Conservation (phyloP, 148 eudicot genomes). For the Dysphania ambrosioides region DNA sequence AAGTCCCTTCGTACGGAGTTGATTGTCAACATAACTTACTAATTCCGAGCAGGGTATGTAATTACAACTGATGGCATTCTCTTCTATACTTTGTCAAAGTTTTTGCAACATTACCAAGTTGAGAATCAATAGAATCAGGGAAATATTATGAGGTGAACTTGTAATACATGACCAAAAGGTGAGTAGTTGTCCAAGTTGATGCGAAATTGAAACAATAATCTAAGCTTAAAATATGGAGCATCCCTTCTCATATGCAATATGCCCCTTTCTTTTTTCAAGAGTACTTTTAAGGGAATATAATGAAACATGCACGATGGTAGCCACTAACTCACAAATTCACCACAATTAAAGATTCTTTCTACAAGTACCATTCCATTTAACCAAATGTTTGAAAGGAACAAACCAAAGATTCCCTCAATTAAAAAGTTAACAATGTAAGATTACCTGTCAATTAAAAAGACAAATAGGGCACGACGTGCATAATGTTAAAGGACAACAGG, state of each 20-base stretch:
- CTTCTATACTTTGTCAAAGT: no score
- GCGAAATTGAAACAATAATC: slow-evolving; percentile 1
- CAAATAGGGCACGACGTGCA: neutral
- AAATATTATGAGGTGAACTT: neutral
- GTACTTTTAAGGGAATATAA: neutral
- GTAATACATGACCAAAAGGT: neutral
- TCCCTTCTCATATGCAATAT: neutral
- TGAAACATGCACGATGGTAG: neutral
- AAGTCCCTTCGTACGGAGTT: no score
- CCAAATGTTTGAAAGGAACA: no score
- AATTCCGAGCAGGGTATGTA: no score
- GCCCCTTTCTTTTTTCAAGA: neutral
- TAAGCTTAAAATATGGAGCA: neutral
- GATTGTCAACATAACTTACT: neutral
- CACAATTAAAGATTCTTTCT: neutral
- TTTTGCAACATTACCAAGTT: neutral
- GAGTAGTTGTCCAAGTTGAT: slow-evolving; percentile 6
- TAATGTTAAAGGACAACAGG: no score
- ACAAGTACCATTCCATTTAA: neutral
- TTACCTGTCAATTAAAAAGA: no score
- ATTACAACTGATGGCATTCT: no score
- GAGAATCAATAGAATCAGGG: neutral
- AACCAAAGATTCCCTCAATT: no score
- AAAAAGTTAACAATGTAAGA: no score
- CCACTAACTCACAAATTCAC: neutral